Conservation (phyloP, 441 rosid genomes). For the Metrosideros polymorpha region DNA sequence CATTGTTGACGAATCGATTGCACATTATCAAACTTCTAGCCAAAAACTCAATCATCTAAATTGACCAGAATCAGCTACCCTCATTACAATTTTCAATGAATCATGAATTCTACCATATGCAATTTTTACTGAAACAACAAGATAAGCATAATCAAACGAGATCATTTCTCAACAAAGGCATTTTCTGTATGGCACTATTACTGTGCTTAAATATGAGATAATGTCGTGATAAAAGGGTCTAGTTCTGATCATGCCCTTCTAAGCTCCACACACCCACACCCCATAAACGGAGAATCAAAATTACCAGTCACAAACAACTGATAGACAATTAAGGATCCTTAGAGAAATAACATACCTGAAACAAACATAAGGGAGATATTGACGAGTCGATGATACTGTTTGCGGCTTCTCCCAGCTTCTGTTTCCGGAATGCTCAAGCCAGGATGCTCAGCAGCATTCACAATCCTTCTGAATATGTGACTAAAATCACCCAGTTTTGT, state of each 20-base stretch:
- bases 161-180: background rate
- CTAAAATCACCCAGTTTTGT: constrained; percentile 73
- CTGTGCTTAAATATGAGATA: background rate
- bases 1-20: constrained; percentile 1
- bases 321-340: background rate
- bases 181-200: background rate
- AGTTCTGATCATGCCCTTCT: background rate
- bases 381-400: constrained; percentile 77
- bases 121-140: background rate
- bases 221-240: background rate
- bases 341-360: constrained; percentile 47
- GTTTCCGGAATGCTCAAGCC: constrained; percentile 97
- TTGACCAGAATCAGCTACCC: background rate
- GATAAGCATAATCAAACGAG: background rate
- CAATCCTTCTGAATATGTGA: constrained; percentile 66
- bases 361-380: constrained; percentile 90
- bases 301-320: background rate
- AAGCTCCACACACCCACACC: background rate
- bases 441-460: constrained; percentile 85
- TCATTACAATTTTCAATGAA: background rate
- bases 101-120: background rate
- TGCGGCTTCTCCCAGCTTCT: constrained; percentile 89
- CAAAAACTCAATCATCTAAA: background rate
- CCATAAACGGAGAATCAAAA: background rate
- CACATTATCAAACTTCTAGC: background rate